Evolutionary conservation across 2,329 filamentous ascomycete genomes (phyloP), one percentile per base, ranked within the genome.

Genomic region (Ceratocystiopsis minuta): DNA sequence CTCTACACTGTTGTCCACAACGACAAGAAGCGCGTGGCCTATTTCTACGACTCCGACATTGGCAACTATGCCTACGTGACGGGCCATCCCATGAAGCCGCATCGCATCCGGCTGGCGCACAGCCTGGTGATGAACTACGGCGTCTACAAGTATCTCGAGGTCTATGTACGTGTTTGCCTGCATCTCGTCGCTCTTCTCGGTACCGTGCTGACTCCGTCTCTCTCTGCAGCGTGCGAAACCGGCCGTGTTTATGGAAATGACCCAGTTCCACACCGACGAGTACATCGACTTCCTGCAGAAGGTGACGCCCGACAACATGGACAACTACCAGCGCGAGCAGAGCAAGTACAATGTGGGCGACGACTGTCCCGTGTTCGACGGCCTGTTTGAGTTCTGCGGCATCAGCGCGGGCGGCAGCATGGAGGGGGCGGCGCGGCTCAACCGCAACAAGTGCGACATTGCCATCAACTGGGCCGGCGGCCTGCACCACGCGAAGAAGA

Each of bases 291-390:
- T 96, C 55, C 67, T 98, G 16, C 81, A 71, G 63, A 93, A 92
- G 53, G 90, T 98, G 43, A 96, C 90, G 0, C 92, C 90, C 2
- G 90, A 98, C 64, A 98, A 98, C 57, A 96, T 96, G 84, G 92
- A 98, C 52, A 74, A 73, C 49, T 96, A 85, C 56, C 73, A 79
- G 51, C 82, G 87, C 52, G 90, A 98, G 58, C 87, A 96, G 58
- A 80, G 72, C 35, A 85, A 86, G 49, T 96, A 90, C 67, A 95
- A 94, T 45, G 86, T 96, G 45, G 83, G 88, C 34, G 90, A 95
- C 53, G 90, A 98, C 58, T 98, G 90, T 52, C 90, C 90, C 2
- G 86, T 98, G 16, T 98, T 98, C 52, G 88, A 96, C 55, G 90
- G 90, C 3, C 75, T 98, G n/a, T 95, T 87, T 57, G 83, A 93